These are phyloP conservation scores for Arthrobotrys sinensis DNA, from an alignment of 2,329 filamentous ascomycete genomes.

Conservation along the genomic window DNA sequence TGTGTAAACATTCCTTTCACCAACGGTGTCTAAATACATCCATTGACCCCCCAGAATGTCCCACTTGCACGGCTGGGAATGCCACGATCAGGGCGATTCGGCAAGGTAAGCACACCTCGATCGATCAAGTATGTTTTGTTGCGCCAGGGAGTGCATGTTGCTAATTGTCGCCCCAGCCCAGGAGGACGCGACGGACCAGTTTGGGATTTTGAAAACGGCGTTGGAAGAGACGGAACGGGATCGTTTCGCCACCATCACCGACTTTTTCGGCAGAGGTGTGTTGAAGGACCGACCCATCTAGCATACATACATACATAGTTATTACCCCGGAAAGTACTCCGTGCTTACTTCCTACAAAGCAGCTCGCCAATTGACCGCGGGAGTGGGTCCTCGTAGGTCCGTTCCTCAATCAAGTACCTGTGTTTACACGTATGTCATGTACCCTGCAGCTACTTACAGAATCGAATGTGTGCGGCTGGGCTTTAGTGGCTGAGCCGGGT, in stretches of 20 bases:
- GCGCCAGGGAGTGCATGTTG: background rate
- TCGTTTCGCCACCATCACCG: conserved; percentile 89
- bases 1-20: conserved; percentile 98
- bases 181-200: conserved; percentile 85
- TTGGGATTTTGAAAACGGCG: conserved; percentile 89
- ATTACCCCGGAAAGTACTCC: no score
- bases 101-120: conserved; percentile 66
- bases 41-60: conserved; percentile 82
- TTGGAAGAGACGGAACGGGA: conserved; percentile 80
- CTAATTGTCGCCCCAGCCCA: conserved; percentile 72
- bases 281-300: conserved; percentile 72
- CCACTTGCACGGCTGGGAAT: conserved; percentile 86
- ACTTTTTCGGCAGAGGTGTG: conserved; percentile 95
- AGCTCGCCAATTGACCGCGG: no score
- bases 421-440: no score
- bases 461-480: no score
- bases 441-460: no score
- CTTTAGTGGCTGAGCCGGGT: conserved; percentile 11
- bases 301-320: no score
- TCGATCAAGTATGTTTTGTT: no score
- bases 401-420: no score
- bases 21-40: conserved; percentile 84
- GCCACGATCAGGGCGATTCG: conserved; percentile 90
- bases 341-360: no score
- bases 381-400: no score